These are phyloP conservation scores for Cystobasidium slooffiae DNA, from an alignment of 1,284 basidiomycete genomes.

Conservation along the genomic window DNA sequence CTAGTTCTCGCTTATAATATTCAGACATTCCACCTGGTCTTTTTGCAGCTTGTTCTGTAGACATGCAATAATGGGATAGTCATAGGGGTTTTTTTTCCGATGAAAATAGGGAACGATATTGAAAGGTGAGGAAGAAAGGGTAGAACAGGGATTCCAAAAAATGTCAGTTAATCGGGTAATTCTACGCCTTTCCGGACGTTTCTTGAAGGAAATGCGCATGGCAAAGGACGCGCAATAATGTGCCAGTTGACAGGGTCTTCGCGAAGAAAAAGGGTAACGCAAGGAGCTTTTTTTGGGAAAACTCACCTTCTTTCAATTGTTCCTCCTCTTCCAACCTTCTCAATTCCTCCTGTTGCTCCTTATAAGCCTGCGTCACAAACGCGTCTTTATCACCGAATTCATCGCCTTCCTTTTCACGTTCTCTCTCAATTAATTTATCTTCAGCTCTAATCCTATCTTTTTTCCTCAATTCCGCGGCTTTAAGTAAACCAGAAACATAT, in stretches of 20 bases:
- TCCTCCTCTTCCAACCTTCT: slow-evolving; percentile 89
- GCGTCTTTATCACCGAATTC: slow-evolving; percentile 92
- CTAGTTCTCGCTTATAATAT: slow-evolving; percentile 82
- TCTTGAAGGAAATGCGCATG: neutral
- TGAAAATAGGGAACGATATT: neutral
- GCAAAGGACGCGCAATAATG: neutral
- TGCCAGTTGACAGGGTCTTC: no score
- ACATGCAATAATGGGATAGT: neutral
- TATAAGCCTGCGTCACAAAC: slow-evolving; percentile 97
- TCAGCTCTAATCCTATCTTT: slow-evolving; percentile 92
- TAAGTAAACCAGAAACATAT: slow-evolving; percentile 82
- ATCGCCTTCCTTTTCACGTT: slow-evolving; percentile 90
- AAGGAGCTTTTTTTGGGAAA: neutral
- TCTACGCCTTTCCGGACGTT: no score
- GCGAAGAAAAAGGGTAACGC: no score
- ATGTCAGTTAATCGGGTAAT: no score
- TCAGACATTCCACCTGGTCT: slow-evolving; percentile 71
- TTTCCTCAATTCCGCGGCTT: slow-evolving; percentile 82
- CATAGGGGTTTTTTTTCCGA: neutral
- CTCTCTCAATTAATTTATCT: slow-evolving; percentile 94
- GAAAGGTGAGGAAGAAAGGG: no score
- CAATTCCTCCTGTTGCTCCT: slow-evolving; percentile 92
- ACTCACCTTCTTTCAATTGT: slow-evolving; percentile 74
- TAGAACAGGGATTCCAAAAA: no score
- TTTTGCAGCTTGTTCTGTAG: slow-evolving; percentile 46